Conservation (phyloP, 495 filamentous ascomycete genomes). For the Paragyromitra xinjiangensis region DNA sequence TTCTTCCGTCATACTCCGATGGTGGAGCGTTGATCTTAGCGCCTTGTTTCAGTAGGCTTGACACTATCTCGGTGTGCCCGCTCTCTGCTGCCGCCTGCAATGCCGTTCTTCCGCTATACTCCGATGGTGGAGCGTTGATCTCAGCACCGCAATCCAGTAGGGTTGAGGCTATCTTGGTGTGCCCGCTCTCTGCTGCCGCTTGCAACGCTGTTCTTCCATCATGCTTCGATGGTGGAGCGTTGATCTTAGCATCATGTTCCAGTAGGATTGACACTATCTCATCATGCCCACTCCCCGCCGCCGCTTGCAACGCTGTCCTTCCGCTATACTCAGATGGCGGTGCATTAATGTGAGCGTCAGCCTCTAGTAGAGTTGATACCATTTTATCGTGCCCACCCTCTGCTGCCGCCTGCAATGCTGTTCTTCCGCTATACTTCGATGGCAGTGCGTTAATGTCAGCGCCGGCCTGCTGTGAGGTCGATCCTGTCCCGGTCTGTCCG, state of each 20-base stretch:
- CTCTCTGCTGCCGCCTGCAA: slow-evolving; percentile 3
- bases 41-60: not conserved
- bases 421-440: not conserved
- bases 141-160: not conserved
- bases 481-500: not conserved
- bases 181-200: not conserved
- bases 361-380: not conserved
- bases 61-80: slow-evolving; percentile 1
- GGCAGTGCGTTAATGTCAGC: not conserved
- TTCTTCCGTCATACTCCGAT: not conserved
- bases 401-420: slow-evolving; percentile 16
- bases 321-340: not conserved
- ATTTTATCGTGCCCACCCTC: not conserved
- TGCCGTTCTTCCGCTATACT: not conserved
- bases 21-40: not conserved
- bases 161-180: not conserved
- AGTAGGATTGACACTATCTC: not conserved
- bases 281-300: not conserved
- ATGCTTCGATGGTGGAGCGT: too few relatives aligned
- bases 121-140: not conserved
- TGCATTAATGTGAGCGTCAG: not conserved
- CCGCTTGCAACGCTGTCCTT: not conserved
- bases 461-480: not conserved
- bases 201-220: not conserved
- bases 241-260: not conserved